A percentile compares a stretch with the other conserved stretches of the same genome.
These are phyloP conservation scores for Candida parachauliodes DNA, from an alignment of 805 yeast species.

Conservation along the genomic window DNA sequence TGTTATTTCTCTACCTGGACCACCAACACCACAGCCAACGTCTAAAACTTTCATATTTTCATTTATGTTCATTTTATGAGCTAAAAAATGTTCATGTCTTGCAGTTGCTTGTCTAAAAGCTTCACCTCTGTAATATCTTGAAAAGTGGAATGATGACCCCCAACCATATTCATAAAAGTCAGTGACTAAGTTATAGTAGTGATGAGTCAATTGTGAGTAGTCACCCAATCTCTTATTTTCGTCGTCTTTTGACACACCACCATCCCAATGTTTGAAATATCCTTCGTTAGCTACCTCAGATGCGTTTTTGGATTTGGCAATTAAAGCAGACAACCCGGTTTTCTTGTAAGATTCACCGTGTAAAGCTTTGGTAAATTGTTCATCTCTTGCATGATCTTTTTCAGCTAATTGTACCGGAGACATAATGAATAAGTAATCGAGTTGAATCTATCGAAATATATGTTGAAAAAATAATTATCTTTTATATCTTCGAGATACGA, in stretches of 20 bases:
- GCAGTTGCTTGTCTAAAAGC: constrained; percentile 92
- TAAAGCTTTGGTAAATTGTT: constrained; percentile 75
- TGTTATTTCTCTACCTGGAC: constrained; percentile 95
- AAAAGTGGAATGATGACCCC: constrained; percentile 98
- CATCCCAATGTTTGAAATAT: constrained; percentile 97
- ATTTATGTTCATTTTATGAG: constrained; percentile 75
- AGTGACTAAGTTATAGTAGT: constrained; percentile 94
- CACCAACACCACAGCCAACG: constrained; percentile 99
- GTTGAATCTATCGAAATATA: constrained; percentile 7
- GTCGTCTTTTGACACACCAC: constrained; percentile 71
- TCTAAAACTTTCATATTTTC: constrained; percentile 86
- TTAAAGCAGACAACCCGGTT: constrained; percentile 73
- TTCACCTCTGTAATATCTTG: constrained; percentile 91
- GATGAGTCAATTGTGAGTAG: constrained; percentile 87
- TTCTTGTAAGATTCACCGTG: constrained; percentile 74
- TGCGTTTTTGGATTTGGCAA: constrained; percentile 71
- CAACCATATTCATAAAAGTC: constrained; percentile 99
- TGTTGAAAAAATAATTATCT: not conserved
- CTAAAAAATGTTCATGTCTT: constrained; percentile 94
- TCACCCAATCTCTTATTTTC: constrained; percentile 74
- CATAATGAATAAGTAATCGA: constrained; percentile 6
- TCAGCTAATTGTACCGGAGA: constrained; percentile 26
- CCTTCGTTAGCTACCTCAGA: constrained; percentile 82
- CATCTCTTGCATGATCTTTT: constrained; percentile 57
- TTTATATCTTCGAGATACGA: not conserved